Conservation (phyloP, 2,329 filamentous ascomycete species). For the Blastomyces silverae region DNA sequence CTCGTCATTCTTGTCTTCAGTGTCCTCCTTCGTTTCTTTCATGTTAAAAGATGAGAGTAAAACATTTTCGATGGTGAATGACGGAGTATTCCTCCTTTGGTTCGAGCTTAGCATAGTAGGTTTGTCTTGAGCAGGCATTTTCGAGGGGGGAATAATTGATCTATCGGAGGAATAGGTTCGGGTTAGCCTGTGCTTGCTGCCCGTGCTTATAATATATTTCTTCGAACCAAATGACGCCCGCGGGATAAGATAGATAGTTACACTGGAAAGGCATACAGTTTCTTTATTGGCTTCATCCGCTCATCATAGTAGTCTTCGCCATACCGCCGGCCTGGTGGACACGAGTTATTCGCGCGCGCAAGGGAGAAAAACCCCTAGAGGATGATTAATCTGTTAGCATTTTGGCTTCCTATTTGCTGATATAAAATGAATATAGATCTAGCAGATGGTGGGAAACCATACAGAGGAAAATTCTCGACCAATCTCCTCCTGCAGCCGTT, state of each 20-base stretch:
- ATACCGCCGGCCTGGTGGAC: constrained; percentile 41
- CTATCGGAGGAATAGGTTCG: neutral
- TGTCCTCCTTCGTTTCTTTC: neutral
- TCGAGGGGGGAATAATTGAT: neutral
- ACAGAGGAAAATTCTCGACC: constrained; percentile 38
- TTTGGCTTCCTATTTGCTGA: neutral
- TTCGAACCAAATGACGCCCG: neutral
- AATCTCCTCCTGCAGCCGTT: constrained; percentile 36
- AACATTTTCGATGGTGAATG: neutral
- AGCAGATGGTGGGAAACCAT: constrained; percentile 16
- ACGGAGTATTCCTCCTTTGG: neutral
- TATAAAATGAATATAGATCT: neutral
- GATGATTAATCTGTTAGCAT: constrained; percentile 5
- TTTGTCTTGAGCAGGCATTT: neutral
- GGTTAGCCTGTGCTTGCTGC: neutral
- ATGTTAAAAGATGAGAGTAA: neutral
- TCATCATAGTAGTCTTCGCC: constrained; percentile 47
- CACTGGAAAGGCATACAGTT: constrained; percentile 29
- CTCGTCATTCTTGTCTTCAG: neutral
- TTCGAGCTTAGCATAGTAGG: neutral
- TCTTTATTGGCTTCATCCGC: constrained; percentile 44
- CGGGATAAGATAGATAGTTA: neutral
- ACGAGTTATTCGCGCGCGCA: constrained; percentile 45
- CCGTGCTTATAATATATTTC: neutral
- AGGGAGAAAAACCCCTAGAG: constrained; percentile 44